A percentile compares a stretch with the other conserved stretches of the same genome.
phyloP scores from a whole-genome alignment of 2,329 filamentous ascomycete genomes.

The Talaromyces sp. region DNA sequence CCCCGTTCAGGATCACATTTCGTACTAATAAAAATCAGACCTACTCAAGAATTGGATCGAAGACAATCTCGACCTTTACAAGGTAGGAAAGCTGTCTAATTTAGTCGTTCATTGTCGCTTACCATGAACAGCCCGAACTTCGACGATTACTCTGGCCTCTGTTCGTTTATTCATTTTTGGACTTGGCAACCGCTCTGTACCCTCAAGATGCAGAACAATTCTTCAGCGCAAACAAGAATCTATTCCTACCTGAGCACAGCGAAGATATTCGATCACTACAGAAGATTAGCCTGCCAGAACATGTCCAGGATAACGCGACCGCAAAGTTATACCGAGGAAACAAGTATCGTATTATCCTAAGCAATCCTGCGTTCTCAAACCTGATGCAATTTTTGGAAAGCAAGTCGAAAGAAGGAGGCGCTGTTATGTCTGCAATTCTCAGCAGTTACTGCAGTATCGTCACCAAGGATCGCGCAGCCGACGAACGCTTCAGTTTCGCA shows the following conservation, averaged over 20 bases:
- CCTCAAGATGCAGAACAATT: conserved; percentile 70
- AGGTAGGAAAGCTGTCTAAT: conserved; percentile 53
- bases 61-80: conserved; percentile 90
- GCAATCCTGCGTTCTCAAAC: conserved; percentile 74
- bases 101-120: not conserved
- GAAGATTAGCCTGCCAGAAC: conserved; percentile 70
- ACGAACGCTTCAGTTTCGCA: conserved; percentile 59
- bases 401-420: conserved; percentile 77
- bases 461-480: conserved; percentile 57
- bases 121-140: conserved; percentile 67
- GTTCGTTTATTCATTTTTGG: conserved; percentile 89
- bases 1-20: conserved; percentile 9
- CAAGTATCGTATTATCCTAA: conserved; percentile 88
- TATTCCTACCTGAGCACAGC: conserved; percentile 72
- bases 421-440: conserved; percentile 72
- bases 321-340: conserved; percentile 78
- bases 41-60: conserved; percentile 80
- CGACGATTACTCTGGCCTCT: conserved; percentile 85
- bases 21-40: conserved; percentile 40
- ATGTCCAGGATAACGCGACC: conserved; percentile 72
- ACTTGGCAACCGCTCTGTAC: conserved; percentile 70
- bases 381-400: conserved; percentile 85
- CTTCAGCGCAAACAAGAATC: conserved; percentile 63
- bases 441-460: conserved; percentile 58
- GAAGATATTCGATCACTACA: conserved; percentile 77